These are phyloP conservation scores for Lactarius quietus DNA, from an alignment of 768 basidiomycete species.

Conservation along the genomic window DNA sequence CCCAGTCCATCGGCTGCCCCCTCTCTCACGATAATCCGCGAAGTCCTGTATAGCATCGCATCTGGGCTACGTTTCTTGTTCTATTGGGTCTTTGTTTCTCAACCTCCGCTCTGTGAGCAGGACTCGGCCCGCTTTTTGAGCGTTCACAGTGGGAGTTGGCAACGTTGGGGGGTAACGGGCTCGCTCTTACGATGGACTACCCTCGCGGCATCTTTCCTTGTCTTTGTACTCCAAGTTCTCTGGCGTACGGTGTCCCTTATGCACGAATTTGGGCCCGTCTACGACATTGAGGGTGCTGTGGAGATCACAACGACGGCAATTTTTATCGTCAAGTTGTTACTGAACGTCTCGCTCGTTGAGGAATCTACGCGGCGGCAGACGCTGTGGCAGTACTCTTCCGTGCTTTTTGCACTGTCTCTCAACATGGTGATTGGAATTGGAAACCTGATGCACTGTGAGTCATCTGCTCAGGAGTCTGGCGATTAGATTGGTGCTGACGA, in stretches of 20 bases:
- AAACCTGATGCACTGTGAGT: slow-evolving; percentile 56
- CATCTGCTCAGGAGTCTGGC: not conserved
- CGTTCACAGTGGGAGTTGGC: slow-evolving; percentile 57
- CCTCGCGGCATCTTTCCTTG: slow-evolving; percentile 42
- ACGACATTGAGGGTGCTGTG: slow-evolving; percentile 54
- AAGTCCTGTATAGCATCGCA: slow-evolving; percentile 55
- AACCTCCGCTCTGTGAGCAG: slow-evolving; percentile 48
- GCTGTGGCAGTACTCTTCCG: slow-evolving; percentile 44
- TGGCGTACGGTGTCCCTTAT: slow-evolving; percentile 51
- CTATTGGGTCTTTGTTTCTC: slow-evolving; percentile 63
- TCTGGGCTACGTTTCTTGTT: slow-evolving; percentile 59
- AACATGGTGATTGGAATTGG: slow-evolving; percentile 53
- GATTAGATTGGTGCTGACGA: not conserved
- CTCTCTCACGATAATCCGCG: slow-evolving; percentile 50
- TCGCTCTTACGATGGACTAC: slow-evolving; percentile 49
- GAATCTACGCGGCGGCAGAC: slow-evolving; percentile 40
- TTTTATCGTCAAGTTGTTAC: slow-evolving; percentile 58
- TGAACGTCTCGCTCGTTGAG: slow-evolving; percentile 51
- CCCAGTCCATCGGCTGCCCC: slow-evolving; percentile 31
- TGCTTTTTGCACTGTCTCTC: slow-evolving; percentile 51
- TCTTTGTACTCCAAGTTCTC: slow-evolving; percentile 56
- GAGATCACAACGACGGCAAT: slow-evolving; percentile 56
- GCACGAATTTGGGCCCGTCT: slow-evolving; percentile 43
- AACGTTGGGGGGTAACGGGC: slow-evolving; percentile 58
- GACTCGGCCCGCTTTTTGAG: slow-evolving; percentile 23